Conservation (phyloP, 805 yeast species). For the Yarrowia sp. region DNA sequence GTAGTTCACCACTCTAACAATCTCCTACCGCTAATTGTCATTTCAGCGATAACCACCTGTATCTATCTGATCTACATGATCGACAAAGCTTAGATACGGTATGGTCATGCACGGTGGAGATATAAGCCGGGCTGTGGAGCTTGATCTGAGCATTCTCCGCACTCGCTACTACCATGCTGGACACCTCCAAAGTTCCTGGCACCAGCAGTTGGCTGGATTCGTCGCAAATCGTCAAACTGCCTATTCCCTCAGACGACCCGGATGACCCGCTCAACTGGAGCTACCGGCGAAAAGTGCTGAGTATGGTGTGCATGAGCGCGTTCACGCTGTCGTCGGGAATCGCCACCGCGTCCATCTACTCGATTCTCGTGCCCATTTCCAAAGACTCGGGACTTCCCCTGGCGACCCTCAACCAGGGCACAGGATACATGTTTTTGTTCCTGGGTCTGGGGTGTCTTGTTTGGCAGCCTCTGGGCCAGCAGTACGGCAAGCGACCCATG, state of each 20-base stretch:
- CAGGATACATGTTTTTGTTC: conserved; percentile 60
- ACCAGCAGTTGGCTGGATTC: conserved; percentile 43
- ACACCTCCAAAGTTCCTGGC: conserved; percentile 42
- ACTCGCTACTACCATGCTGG: conserved; percentile 1
- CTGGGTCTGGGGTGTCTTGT: conserved; percentile 61
- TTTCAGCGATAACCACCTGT: too few relatives aligned
- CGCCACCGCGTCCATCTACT: conserved; percentile 58
- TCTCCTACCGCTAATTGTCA: too few relatives aligned
- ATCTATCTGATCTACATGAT: neutral
- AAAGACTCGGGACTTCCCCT: conserved; percentile 51
- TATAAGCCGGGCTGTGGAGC: neutral
- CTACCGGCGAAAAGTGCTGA: conserved; percentile 55
- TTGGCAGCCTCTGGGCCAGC: conserved; percentile 60
- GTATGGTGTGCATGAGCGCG: conserved; percentile 51
- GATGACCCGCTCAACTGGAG: conserved; percentile 76
- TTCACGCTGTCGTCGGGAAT: conserved; percentile 57
- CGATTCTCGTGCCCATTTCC: conserved; percentile 54
- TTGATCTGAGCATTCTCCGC: neutral
- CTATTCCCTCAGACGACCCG: conserved; percentile 72
- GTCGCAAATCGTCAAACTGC: conserved; percentile 57
- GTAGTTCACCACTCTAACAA: too few relatives aligned
- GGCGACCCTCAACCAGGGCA: conserved; percentile 55
- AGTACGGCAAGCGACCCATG: conserved; percentile 58
- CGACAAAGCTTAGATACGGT: conserved; percentile 13
- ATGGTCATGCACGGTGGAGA: neutral